Base-by-base conservation (phyloP, 352 stramenopile species). In the Phytophthora syringae region DNA sequence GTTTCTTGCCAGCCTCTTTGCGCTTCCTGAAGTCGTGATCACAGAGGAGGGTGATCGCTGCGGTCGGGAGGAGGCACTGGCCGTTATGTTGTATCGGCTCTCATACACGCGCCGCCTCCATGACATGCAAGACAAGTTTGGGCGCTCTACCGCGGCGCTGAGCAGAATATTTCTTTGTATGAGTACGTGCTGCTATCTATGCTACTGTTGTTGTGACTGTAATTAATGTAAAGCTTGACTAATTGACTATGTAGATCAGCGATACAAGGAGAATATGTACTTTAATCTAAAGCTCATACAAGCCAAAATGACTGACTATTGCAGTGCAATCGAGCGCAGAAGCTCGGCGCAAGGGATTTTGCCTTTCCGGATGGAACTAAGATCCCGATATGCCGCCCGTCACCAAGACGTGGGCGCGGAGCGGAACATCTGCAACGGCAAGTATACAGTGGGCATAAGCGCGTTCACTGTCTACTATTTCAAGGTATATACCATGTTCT, bases 361-460 rank as follows among this genome's bases (percentile, higher is more conserved):
- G 34, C 34, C 22, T 63, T 63, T 34, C 43, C 44, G 2, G 55
- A 63, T 7, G 34, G 55, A 1, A 43, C 55, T 3, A 63, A 55
- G 22, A 36, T 55, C 11, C 22, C 24, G 20, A 63, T 54, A 21
- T 55, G 44, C 1, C 44, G n/a, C 24, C 44, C 43, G 16, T 39
- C 32, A 6, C 43, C 30, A 11, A 10, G 16, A 5, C 5, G 2
- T 12, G 37, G 37, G 5, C n/a, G 11, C 37, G 2, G 12, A 40
- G 2, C 30, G 43, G 1, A 40, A 62, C 27, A 37, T 24, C 32
- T 63, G 15, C 44, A 56, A 24, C 32, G 30, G 5, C 32, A 55
- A 32, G 44, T 56, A 3, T 64, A 56, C 18, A 56, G 34, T 10
- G 24, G 24, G 9, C 24, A 52, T 25, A 52, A 52, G 25, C 24